Base-by-base conservation (phyloP, 2,329 filamentous ascomycete species). In the Blastomyces gilchristii region DNA sequence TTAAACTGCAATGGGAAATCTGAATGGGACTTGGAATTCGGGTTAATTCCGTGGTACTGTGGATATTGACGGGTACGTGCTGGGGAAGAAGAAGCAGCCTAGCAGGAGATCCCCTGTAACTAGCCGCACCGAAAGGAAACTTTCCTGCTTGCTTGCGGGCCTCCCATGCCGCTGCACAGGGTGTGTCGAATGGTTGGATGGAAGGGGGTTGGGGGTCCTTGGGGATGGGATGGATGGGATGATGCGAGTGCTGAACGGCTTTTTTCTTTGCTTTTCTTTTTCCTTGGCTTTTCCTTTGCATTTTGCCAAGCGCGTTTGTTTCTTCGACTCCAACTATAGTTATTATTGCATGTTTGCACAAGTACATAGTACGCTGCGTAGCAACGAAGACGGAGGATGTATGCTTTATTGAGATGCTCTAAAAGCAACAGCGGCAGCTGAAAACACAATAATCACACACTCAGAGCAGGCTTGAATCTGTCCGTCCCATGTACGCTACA, bases 191-290 rank as follows among this genome's bases (percentile, higher is more conserved):
- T 52, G 49, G 52, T 28, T 54, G 52, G 52, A 34, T 34, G 52
- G 34, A 54, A 7, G 31, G 52, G 25, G 28, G 22, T 37, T 2
- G 14, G 31, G 8, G n/a, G n/a, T 22, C n/a, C n/a, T 22, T 22
- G n/a, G n/a, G n/a, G n/a, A 22, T 22, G n/a, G n/a, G n/a, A 22
- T 22, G n/a, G n/a, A 22, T 22, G n/a, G n/a, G 14, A 37, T n/a
- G 25, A 56, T 56, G 52, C 52, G 52, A 56, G 52, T 56, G 52
- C 52, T 56, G 31, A 56, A 56, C 52, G 31, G 52, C 28, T 53
- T 34, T 28, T 37, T n/a, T 22, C 18, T 31, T 34, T 37, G 16
- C 28, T 18, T 54, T 37, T 31, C 28, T 34, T 34, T 34, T 6
- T 31, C 25, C 52, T 54, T 54, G 14, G 22, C 52, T 18, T 54